phyloP scores from a whole-genome alignment of 1,284 basidiomycete species.

The Moesziomyces sp. region DNA sequence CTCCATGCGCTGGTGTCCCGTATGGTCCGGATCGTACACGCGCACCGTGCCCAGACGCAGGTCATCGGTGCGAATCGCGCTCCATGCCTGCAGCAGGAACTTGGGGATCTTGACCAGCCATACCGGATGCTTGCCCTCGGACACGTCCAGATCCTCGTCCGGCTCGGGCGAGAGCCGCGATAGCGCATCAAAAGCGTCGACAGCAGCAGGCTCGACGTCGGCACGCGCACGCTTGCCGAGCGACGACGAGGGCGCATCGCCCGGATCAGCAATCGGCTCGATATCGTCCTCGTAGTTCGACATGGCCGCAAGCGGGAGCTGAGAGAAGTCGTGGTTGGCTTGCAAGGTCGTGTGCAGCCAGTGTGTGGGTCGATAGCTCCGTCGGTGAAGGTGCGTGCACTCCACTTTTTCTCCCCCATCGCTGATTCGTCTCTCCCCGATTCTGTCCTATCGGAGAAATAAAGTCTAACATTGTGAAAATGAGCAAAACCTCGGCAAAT shows the following conservation, averaged over 20 bases:
- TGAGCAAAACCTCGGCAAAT: too few relatives aligned
- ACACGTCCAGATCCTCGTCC: conserved; percentile 62
- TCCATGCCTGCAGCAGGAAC: conserved; percentile 71
- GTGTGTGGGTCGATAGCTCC: too few relatives aligned
- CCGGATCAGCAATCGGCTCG: conserved; percentile 46
- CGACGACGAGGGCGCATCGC: conserved; percentile 16
- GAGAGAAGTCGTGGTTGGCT: not conserved
- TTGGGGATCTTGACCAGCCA: conserved; percentile 70
- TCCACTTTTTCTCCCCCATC: conserved; percentile 7
- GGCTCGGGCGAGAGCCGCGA: conserved; percentile 58
- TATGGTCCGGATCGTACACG: conserved; percentile 69
- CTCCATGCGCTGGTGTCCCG: conserved; percentile 63
- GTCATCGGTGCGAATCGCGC: conserved; percentile 69
- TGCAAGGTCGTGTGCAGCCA: not conserved
- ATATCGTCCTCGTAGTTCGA: conserved; percentile 53
- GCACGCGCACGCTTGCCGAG: conserved; percentile 33
- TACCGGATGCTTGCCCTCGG: conserved; percentile 52
- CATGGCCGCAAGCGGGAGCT: conserved; percentile 13
- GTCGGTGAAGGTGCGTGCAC: not conserved
- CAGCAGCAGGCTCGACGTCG: not conserved
- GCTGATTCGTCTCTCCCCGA: too few relatives aligned
- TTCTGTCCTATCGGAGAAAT: too few relatives aligned
- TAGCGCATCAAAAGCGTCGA: not conserved
- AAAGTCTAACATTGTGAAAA: too few relatives aligned
- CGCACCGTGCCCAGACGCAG: conserved; percentile 70